Conservation (phyloP, 2,329 filamentous ascomycete species). For the Elsinoe arachidis region DNA sequence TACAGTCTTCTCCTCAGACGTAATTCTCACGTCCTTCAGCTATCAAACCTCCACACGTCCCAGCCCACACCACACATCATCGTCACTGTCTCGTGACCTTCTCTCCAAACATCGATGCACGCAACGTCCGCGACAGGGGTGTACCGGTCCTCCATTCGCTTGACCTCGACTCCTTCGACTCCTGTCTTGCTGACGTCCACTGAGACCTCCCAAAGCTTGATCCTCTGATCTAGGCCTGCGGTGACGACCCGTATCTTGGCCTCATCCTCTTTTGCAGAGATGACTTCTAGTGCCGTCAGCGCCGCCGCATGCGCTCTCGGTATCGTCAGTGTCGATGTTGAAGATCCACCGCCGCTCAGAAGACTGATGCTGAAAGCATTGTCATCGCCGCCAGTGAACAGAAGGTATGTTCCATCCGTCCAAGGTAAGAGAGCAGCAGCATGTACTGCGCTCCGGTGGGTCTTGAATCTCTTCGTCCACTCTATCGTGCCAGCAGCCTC, state of each 20-base stretch:
- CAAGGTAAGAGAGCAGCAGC: constrained; percentile 31
- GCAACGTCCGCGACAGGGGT: constrained; percentile 50
- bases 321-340: constrained; percentile 33
- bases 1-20: no score
- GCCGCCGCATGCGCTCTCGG: constrained; percentile 61
- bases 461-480: constrained; percentile 34
- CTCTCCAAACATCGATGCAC: constrained; percentile 32
- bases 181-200: constrained; percentile 18
- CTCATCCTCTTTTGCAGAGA: constrained; percentile 19
- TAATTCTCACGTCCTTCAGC: no score
- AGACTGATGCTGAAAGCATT: constrained; percentile 60
- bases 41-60: constrained; percentile 31
- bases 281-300: constrained; percentile 48
- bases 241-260: constrained; percentile 19
- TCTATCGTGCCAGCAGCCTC: constrained; percentile 16
- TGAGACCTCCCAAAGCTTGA: constrained; percentile 39
- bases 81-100: constrained; percentile 21
- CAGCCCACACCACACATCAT: constrained; percentile 43
- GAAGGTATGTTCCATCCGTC: constrained; percentile 33
- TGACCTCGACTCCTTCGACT: constrained; percentile 26
- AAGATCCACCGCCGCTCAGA: not conserved
- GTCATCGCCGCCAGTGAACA: constrained; percentile 81
- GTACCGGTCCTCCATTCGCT: constrained; percentile 26
- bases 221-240: constrained; percentile 39
- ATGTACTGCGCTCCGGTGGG: constrained; percentile 82